Evolutionary conservation across 2,329 filamentous ascomycete genomes (phyloP), one percentile per base, ranked within the genome.

Genomic region (Trichophyton schoenleinii): DNA sequence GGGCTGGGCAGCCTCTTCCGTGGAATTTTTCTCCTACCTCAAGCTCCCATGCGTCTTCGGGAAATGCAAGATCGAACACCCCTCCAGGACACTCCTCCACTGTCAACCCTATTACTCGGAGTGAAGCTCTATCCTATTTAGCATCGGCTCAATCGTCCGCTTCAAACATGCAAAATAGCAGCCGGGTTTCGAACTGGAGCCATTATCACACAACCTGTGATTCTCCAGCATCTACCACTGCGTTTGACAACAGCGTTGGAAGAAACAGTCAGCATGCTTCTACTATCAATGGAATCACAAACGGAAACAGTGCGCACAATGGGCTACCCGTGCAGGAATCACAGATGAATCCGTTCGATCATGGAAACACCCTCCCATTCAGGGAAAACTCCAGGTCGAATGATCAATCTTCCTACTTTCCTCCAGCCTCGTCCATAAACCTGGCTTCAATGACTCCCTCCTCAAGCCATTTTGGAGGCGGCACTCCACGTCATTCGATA

Each of bases 21-120:
- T 90, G 87, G 87, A 81, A 80, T 64, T 53, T 22, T 25, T 53
- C 49, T 4, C 49, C 49, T 13, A 53, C 22, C 22, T 53, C 49
- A 22, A 53, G 49, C 22, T 53, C 49, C 11, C 49, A 53, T 25
- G 25, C 49, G 28, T 53, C 49, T 31, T 53, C 49, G 9, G 49
- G 31, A 13, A 53, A 53, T 6, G 22, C 22, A 34, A 25, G 49
- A 6, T 22, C 22, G 4, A 53, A 31, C 28, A 53, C 49, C 8
- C 49, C 49, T 2, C 49, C 49, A 34, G 49, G 49, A 11, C 22
- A 53, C 22, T 53, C 49, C 6, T 13, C 49, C 1, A 31, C 4
- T 18, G 49, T 53, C 25, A 53, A 53, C 49, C 9, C 49, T 25
- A n/a, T 53, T n/a, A 20, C 22, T 31, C 49, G 49, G 3, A 25